Conservation (phyloP, 768 basidiomycete genomes). For the Coprinopsis sp. region DNA sequence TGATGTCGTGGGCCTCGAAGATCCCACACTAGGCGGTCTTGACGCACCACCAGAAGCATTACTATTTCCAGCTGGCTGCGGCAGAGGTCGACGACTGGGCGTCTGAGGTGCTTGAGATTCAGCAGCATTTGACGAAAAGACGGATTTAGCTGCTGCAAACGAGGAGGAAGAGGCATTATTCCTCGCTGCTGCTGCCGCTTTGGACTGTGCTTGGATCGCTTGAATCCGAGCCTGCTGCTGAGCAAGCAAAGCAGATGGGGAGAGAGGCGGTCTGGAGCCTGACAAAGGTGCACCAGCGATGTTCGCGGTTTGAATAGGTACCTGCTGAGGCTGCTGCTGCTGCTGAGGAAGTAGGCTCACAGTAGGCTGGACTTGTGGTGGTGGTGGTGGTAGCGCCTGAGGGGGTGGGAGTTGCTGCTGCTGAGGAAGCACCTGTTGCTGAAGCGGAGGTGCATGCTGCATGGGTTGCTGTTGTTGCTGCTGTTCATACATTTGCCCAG, state of each 20-base stretch:
- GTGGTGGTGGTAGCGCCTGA: slow-evolving; percentile 3
- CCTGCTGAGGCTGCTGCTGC: slow-evolving; percentile 9
- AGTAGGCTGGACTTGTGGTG: slow-evolving; percentile 2
- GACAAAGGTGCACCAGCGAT: not conserved
- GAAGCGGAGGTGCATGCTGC: slow-evolving; percentile 12
- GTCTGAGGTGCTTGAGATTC: not conserved
- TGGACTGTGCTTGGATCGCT: slow-evolving; percentile 1
- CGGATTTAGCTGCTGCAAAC: not conserved
- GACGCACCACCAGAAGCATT: not conserved
- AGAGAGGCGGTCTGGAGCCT: not conserved
- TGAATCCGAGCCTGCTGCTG: slow-evolving; percentile 1
- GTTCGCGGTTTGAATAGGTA: not conserved
- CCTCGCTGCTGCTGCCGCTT: not conserved
- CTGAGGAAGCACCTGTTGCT: slow-evolving; percentile 9
- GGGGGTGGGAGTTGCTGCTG: slow-evolving; percentile 10
- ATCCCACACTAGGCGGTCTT: not conserved
- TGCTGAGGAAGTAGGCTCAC: slow-evolving; percentile 13
- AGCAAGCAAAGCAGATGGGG: slow-evolving; percentile 2
- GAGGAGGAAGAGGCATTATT: not conserved
- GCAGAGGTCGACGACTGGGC: not conserved
- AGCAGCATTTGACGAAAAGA: not conserved
- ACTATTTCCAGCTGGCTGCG: not conserved
- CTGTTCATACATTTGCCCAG: slow-evolving; percentile 17
- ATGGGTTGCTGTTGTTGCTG: slow-evolving; percentile 14
- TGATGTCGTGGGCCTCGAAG: not conserved